phyloP scores from a whole-genome alignment of 768 basidiomycete species.

The Auricularia cornea region DNA sequence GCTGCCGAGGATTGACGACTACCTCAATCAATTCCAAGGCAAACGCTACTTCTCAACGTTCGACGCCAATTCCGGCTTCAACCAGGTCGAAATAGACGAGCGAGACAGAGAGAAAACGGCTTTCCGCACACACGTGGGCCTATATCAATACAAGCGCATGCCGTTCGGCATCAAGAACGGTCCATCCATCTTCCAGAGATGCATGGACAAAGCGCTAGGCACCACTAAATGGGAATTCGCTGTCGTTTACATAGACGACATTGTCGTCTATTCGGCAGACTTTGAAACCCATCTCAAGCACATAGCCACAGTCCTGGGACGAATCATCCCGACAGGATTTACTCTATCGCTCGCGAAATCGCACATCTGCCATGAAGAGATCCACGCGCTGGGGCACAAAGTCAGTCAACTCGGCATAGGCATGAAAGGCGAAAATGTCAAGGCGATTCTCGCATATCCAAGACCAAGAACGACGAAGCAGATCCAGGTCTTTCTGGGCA shows the following conservation, averaged over 20 bases:
- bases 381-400: slow-evolving; percentile 24
- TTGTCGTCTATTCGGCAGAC: slow-evolving; percentile 8
- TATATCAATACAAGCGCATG: slow-evolving; percentile 34
- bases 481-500: slow-evolving; percentile 29
- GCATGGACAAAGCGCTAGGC: too few species aligned
- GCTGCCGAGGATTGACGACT: slow-evolving; percentile 18
- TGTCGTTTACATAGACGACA: slow-evolving; percentile 10
- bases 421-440: slow-evolving; percentile 29
- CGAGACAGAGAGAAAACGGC: slow-evolving; percentile 27
- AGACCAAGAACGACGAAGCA: slow-evolving; percentile 18
- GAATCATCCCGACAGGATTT: slow-evolving; percentile 9
- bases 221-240: slow-evolving; percentile 4
- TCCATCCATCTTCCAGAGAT: background rate
- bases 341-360: slow-evolving; percentile 30
- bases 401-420: slow-evolving; percentile 30
- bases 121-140: slow-evolving; percentile 31
- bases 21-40: slow-evolving; percentile 23
- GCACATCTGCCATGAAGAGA: slow-evolving; percentile 24
- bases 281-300: slow-evolving; percentile 21
- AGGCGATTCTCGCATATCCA: slow-evolving; percentile 22
- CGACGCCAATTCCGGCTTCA: slow-evolving; percentile 33
- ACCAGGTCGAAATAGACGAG: slow-evolving; percentile 26
- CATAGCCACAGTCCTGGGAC: slow-evolving; percentile 32
- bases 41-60: slow-evolving; percentile 25
- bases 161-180: slow-evolving; percentile 29